Base-by-base conservation (phyloP, 2,329 filamentous ascomycete genomes). In the Macrophomina tecta region DNA sequence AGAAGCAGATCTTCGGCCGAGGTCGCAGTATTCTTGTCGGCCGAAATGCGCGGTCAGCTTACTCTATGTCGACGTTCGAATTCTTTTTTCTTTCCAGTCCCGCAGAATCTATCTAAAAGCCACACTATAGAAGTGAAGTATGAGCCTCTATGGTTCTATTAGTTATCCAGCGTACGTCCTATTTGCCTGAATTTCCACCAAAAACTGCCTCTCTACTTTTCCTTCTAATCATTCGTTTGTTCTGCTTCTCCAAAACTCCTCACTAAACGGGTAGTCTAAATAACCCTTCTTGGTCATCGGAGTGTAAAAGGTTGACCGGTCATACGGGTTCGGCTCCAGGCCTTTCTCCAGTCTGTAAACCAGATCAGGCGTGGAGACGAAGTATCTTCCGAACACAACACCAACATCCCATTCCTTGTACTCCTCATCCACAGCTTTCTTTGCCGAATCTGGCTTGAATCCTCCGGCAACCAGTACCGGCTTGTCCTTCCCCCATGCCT, bases 291-390 rank as follows among this genome's bases (percentile, higher is more conserved):
- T 70, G 11, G 69, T 73, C 69, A 73, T 74, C 1, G 73, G 68
- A 0, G 65, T 68, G 67, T 86, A 85, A 68, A 85, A 85, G 0
- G 77, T 80, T 34, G 75, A 72, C 5, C 83, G 73, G 69, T 85
- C 73, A 69, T 84, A 85, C 46, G 74, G 71, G 14, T 73, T 77
- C 38, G 84, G 72, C n/a, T 76, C 73, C 7, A 85, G 74, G 0
- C 79, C 79, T 61, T 82, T 73, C 70, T 78, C 67, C 32, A 85
- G 49, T 40, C 82, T 75, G 68, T 78, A 84, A 4, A 80, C 78
- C 30, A 85, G 70, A 70, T 85, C 83, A 2, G 83, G 83, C 5
- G 78, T 85, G 40, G 78, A 77, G 68, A 84, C 82, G 68, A 83
- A 85, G 65, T 79, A 80, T 36, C 83, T 71, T 7, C 83, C 83